phyloP scores from a whole-genome alignment of 306 rosid species.

The Cucumis cinereus region DNA sequence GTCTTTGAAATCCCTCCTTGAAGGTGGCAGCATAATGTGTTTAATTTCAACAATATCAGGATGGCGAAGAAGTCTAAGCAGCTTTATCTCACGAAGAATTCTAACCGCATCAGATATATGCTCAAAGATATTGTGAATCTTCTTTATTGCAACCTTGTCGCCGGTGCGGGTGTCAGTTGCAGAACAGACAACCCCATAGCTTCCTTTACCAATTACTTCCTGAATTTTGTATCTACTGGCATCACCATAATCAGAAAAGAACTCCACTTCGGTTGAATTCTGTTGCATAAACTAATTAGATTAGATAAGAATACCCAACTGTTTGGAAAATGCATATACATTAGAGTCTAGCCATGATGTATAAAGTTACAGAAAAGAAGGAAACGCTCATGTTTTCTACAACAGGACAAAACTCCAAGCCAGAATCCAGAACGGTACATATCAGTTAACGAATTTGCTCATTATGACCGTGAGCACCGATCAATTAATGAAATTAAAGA shows the following conservation, averaged over 20 bases:
- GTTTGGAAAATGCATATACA: background rate
- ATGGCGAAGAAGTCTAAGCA: constrained; percentile 85
- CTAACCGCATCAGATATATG: constrained; percentile 96
- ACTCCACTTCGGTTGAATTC: constrained; percentile 69
- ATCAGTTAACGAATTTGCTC: background rate
- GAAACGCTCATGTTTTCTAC: background rate
- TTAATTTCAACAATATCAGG: constrained; percentile 97
- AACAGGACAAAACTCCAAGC: background rate
- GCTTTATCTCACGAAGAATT: constrained; percentile 93
- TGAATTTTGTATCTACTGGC: constrained; percentile 81
- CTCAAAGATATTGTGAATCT: constrained; percentile 85
- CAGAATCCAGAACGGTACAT: background rate
- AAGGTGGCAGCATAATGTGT: constrained; percentile 89
- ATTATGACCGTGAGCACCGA: background rate
- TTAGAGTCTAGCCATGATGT: background rate
- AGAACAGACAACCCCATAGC: constrained; percentile 93
- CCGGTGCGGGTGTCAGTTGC: constrained; percentile 79
- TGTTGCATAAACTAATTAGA: constrained; percentile 23
- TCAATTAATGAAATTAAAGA: background rate
- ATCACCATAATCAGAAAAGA: constrained; percentile 86
- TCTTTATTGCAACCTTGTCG: constrained; percentile 89
- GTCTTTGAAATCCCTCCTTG: constrained; percentile 75
- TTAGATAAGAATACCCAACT: constrained; percentile 8
- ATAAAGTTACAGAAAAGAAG: background rate
- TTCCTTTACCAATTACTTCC: constrained; percentile 92